phyloP scores from a whole-genome alignment of 2,329 filamentous ascomycete species.

The Clonostachys rhizophaga region DNA sequence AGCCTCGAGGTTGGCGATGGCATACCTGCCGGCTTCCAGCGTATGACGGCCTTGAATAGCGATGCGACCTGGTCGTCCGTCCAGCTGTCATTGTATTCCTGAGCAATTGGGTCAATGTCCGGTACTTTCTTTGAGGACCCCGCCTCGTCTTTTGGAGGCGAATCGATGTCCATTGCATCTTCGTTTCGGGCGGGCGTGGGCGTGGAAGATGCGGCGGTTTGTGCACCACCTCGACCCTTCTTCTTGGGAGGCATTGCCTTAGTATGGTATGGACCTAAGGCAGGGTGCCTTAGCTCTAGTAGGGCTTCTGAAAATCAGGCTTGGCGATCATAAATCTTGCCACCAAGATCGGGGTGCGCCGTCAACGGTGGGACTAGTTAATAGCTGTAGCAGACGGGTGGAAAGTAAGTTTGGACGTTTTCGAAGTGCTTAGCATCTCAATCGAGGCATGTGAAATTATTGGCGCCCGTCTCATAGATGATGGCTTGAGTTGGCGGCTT shows the following conservation, averaged over 20 bases:
- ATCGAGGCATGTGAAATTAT: too few relatives aligned
- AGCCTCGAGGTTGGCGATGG: neutral
- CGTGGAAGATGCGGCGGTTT: constrained; percentile 45
- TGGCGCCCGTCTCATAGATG: too few relatives aligned
- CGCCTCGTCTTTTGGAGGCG: constrained; percentile 48
- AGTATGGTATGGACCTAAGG: too few relatives aligned
- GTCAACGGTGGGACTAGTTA: too few relatives aligned
- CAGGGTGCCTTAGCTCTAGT: too few relatives aligned
- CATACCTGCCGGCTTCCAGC: constrained; percentile 91
- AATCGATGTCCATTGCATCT: constrained; percentile 57
- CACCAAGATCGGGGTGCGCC: too few relatives aligned
- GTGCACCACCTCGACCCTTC: constrained; percentile 51
- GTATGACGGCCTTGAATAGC: constrained; percentile 86
- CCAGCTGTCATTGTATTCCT: constrained; percentile 64
- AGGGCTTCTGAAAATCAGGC: too few relatives aligned
- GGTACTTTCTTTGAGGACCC: constrained; percentile 8
- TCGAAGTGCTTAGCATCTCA: too few relatives aligned
- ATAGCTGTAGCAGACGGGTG: too few relatives aligned
- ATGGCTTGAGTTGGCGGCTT: too few relatives aligned
- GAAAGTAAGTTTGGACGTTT: too few relatives aligned
- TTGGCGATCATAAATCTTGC: too few relatives aligned
- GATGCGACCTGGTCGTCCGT: constrained; percentile 93
- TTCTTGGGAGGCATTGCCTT: constrained; percentile 64
- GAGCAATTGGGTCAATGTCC: neutral
- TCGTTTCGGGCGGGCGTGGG: constrained; percentile 48